Percentiles rank a stretch among this genome's conserved stretches.
These are phyloP conservation scores for Fusarium pseudonygamai DNA, from an alignment of 2,329 filamentous ascomycete genomes.

Conservation along the genomic window DNA sequence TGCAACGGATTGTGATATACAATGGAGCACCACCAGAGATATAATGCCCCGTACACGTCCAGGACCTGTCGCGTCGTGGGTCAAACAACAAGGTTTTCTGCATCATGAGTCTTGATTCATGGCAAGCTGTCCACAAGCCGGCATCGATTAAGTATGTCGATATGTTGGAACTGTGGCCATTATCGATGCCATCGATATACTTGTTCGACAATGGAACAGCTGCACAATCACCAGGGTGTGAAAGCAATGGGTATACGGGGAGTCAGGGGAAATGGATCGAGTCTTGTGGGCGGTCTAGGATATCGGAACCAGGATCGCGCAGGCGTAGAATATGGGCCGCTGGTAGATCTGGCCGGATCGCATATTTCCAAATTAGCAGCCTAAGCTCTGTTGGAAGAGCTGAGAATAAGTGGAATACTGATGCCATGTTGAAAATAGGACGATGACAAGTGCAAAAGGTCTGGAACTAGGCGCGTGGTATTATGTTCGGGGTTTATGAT, in stretches of 20 bases:
- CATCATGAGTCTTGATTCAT: neutral
- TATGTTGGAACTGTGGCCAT: neutral
- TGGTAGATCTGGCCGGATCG: neutral
- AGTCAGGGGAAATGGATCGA: neutral
- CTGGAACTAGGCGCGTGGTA: neutral
- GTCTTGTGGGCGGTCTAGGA: neutral
- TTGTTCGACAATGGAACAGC: neutral
- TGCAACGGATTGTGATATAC: neutral
- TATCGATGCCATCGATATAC: accelerated
- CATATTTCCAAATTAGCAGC: neutral
- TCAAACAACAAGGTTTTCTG: too few relatives aligned
- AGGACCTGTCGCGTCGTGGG: too few relatives aligned
- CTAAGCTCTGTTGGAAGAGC: neutral
- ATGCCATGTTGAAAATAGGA: neutral
- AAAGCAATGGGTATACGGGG: too few relatives aligned
- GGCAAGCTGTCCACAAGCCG: neutral
- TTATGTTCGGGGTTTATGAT: neutral
- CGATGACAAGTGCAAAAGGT: accelerated
- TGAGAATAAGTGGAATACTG: neutral
- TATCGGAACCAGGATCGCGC: neutral
- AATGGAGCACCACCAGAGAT: neutral
- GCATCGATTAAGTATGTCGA: neutral
- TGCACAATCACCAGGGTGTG: accelerated
- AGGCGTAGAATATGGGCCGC: accelerated
- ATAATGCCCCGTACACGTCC: too few relatives aligned